Conservation (phyloP, 257 asterid species). For the Eucommia ulmoides region DNA sequence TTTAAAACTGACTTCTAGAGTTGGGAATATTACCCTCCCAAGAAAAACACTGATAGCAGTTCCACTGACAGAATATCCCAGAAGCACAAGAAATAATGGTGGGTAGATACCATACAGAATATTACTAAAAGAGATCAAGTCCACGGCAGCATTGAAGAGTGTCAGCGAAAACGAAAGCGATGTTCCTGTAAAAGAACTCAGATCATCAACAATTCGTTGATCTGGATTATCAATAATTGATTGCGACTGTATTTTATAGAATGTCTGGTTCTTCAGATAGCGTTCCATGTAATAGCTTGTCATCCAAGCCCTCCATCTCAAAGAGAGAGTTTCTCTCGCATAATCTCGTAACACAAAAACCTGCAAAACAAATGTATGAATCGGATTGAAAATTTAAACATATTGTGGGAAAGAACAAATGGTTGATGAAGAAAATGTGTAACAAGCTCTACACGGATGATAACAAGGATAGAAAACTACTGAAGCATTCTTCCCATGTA, state of each 20-base stretch:
- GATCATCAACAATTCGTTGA: slow-evolving; percentile 90
- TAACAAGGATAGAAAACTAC: too few species aligned
- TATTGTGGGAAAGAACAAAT: too few species aligned
- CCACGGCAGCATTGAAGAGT: slow-evolving; percentile 73
- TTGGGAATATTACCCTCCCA: slow-evolving; percentile 54
- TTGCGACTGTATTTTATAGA: slow-evolving; percentile 78
- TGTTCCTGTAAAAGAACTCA: slow-evolving; percentile 85
- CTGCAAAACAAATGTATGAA: slow-evolving; percentile 26
- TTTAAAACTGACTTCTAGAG: slow-evolving; percentile 3
- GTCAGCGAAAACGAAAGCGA: slow-evolving; percentile 79
- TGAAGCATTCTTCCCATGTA: too few species aligned
- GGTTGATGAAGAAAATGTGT: too few species aligned
- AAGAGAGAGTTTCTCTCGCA: slow-evolving; percentile 80
- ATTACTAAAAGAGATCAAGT: slow-evolving; percentile 88
- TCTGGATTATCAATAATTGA: slow-evolving; percentile 87
- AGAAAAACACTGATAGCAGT: slow-evolving; percentile 76
- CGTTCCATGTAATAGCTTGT: slow-evolving; percentile 82
- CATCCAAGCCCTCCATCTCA: slow-evolving; percentile 98
- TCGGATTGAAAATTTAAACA: slow-evolving; percentile 1
- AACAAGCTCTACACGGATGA: too few species aligned
- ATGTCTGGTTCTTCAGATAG: slow-evolving; percentile 63
- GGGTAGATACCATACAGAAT: slow-evolving; percentile 84
- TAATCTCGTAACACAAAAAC: slow-evolving; percentile 85
- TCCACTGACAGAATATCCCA: slow-evolving; percentile 78
- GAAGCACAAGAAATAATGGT: slow-evolving; percentile 72